Base-by-base conservation (phyloP, 768 basidiomycete species). In the Serendipita indica region DNA sequence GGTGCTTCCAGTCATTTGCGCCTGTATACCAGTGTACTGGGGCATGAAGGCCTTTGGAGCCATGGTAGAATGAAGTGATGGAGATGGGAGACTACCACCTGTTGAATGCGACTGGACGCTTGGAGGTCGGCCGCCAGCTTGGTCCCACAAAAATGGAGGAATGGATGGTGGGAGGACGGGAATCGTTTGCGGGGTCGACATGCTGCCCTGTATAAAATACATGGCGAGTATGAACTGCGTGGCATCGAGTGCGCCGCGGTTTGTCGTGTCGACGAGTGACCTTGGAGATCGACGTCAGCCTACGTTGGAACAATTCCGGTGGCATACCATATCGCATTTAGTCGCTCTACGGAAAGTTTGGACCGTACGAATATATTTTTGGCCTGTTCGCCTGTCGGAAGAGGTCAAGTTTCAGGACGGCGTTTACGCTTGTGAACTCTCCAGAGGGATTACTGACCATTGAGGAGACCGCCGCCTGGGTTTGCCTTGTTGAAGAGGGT, bases 221-320 rank as follows among this genome's bases (percentile, higher is more conserved):
- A 96, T 93, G 37, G 85, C 96, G 66, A 99, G 81, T 61, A 86
- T 84, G 67, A 99, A 99, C 71, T 99, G 96, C 43, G 84, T 77
- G 14, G 81, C 73, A 69, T 99, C 96, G 61, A 99, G 82, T 12
- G 77, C 74, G 57, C 96, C 94, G 61, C 96, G 79, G 64, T 86
- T 80, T 70, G 93, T 87, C 2, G 92, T 93, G 69, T 99, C 96
- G n/a, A 93, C 86, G 35, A 99, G 78, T 62, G 78, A 84, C 93
- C 92, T 96, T 64, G 2, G 49, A 16, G 33, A 58, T 33, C 54
- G 56, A 18, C 13, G 37, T 39, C 35, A 56, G 28, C 3, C 39
- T 39, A 27, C 10, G 34, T 20, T 12, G 20, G n/a, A 22, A 14
- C 27, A 30, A n/a, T 4, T 57, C 27, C 57, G 27, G 59, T 10